A percentile compares a stretch with the other conserved stretches of the same genome.
These are phyloP conservation scores for Eimeria praecox DNA, from an alignment of 169 alveolate species.

Conservation along the genomic window DNA sequence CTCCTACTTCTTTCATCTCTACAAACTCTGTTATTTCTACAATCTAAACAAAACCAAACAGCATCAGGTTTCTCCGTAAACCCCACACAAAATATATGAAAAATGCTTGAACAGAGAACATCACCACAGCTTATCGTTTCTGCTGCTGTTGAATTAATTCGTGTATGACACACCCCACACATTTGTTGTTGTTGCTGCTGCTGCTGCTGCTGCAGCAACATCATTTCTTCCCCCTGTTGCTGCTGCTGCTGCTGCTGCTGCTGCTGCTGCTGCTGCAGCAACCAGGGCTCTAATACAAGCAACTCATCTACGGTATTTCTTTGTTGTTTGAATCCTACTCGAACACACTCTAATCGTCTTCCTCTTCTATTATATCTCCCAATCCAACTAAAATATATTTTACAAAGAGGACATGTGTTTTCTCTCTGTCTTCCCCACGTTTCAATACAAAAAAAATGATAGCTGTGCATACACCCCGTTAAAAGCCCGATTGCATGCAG, in stretches of 20 bases:
- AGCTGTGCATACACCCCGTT: constrained; percentile 56
- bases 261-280: neutral
- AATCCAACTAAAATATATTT: constrained; percentile 29
- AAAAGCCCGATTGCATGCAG: constrained; percentile 37
- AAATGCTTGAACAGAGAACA: neutral
- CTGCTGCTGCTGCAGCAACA: no score
- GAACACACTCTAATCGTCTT: neutral
- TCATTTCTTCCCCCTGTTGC: neutral
- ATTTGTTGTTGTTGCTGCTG: neutral
- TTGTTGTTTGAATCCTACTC: neutral
- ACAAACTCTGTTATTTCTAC: constrained; percentile 8
- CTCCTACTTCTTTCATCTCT: constrained; percentile 21
- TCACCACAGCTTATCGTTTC: neutral
- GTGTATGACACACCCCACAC: neutral
- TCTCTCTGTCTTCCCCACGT: constrained; percentile 44
- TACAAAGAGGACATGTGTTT: constrained; percentile 67
- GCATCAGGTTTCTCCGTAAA: neutral
- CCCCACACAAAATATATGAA: neutral
- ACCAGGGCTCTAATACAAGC: neutral
- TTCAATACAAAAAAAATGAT: constrained; percentile 34
- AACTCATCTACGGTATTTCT: neutral
- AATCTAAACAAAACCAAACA: neutral
- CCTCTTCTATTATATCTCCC: constrained; percentile 28
- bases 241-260: neutral
- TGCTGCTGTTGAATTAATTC: no score